Evolutionary conservation across 2,329 filamentous ascomycete species (phyloP).

Genomic region (Colletotrichum chrysophilum): DNA sequence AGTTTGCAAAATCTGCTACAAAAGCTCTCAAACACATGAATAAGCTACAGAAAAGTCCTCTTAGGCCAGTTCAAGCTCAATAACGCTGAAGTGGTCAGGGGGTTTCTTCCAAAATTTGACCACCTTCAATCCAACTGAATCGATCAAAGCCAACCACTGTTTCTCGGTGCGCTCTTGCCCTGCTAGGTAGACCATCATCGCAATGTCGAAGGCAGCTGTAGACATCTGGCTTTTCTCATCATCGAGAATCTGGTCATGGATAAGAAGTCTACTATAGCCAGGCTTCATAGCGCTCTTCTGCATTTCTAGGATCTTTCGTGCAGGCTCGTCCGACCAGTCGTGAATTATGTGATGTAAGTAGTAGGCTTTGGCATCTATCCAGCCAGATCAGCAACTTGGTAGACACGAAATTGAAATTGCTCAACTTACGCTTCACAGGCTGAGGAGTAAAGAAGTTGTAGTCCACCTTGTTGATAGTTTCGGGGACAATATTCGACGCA

Average conservation of each 20-base stretch:
- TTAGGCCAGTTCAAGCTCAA: background rate
- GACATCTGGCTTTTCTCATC: conserved; percentile 22
- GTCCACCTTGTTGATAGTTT: conserved; percentile 14
- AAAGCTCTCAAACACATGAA: accelerated
- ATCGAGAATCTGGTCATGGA: conserved; percentile 43
- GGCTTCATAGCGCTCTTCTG: conserved; percentile 50
- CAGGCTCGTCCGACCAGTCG: conserved; percentile 56
- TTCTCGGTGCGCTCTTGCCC: conserved; percentile 2
- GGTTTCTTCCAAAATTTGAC: conserved; percentile 13
- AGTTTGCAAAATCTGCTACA: accelerated
- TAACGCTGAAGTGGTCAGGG: background rate
- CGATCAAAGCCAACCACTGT: conserved; percentile 6
- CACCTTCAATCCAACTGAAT: background rate
- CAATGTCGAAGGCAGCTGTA: background rate
- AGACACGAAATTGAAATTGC: background rate
- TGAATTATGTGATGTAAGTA: conserved; percentile 59
- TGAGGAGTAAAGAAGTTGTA: conserved; percentile 46
- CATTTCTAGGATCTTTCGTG: conserved; percentile 42
- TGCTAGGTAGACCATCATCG: background rate
- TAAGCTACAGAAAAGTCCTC: accelerated
- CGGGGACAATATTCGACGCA: background rate
- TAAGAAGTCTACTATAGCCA: conserved; percentile 39
- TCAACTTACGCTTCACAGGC: conserved; percentile 25
- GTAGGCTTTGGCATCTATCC: conserved; percentile 48
- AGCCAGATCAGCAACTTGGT: accelerated